phyloP scores from a whole-genome alignment of 2,329 filamentous ascomycete species.

The Fusarium redolens region DNA sequence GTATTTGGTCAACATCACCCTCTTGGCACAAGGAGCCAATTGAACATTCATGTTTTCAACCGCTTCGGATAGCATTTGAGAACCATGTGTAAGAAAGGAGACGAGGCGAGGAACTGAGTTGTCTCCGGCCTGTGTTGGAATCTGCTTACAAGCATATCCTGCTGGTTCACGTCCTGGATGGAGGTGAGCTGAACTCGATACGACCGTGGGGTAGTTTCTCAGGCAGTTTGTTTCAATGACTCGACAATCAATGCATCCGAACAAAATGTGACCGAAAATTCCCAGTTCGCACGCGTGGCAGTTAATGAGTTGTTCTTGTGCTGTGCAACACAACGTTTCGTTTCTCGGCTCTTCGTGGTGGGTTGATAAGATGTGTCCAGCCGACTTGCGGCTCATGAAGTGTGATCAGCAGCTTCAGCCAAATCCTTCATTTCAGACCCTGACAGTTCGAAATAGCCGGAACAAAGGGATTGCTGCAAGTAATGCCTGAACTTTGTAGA shows the following conservation, averaged over 20 bases:
- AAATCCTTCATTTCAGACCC: constrained; percentile 14
- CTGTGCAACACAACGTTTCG: constrained; percentile 35
- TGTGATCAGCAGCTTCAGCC: constrained; percentile 20
- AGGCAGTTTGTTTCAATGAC: constrained; percentile 17
- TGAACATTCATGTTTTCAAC: neutral
- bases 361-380: constrained; percentile 21
- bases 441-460: constrained; percentile 14
- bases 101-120: neutral
- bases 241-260: constrained; percentile 1
- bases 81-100: neutral
- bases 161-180: neutral
- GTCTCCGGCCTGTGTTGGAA: neutral
- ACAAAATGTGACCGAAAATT: constrained; percentile 10
- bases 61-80: neutral
- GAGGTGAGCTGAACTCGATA: neutral
- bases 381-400: constrained; percentile 19
- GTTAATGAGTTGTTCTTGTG: constrained; percentile 39
- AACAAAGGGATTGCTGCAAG: neutral
- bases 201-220: constrained; percentile 13
- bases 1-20: constrained; percentile 15
- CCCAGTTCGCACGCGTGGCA: constrained; percentile 35
- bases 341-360: constrained; percentile 20
- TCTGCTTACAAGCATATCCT: constrained; percentile 6
- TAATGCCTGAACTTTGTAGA: neutral
- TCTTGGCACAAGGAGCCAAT: constrained; percentile 7